Base-by-base conservation (phyloP, 140 eudicot species). In the Ambrosia hybrid region DNA sequence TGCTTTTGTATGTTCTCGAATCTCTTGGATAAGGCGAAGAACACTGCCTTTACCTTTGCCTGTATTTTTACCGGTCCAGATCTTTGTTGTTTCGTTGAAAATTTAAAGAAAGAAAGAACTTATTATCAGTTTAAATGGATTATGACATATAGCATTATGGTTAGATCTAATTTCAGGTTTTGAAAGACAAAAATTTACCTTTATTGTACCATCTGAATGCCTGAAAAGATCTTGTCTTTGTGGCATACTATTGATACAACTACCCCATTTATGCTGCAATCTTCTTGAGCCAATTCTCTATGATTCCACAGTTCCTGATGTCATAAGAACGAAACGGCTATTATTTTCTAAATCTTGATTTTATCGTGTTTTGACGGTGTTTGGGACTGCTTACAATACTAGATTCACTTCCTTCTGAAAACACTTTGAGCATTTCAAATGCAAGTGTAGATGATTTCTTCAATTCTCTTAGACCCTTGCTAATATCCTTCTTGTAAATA, bases 191-290 rank as follows among this genome's bases (percentile, higher is more conserved):
- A 4, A 3, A 6, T 38, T n/a, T 79, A 88, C 95, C 91, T 89
- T 89, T 70, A 87, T 85, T 14, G 85, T 87, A 67, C 96, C 96
- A 81, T 89, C 96, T 34, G 94, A 82, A 79, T 89, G 16, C 96
- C 94, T 3, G 96, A 82, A 75, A 87, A 84, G 59, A 87, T 82
- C 73, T 73, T 82, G 71, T 74, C 82, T 74, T 81, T 85, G 45
- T 57, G 79, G 80, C 84, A 89, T 67, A 69, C 77, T 53, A 87
- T 52, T 5, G 94, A 75, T 49, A 85, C 16, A 55, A 87, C 91
- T 64, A 80, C 86, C 5, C 96, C 96, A 57, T 83, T 87, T 33
- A 39, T 26, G 65, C 84, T 76, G 80, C 96, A 89, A 81, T 89
- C 91, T 78, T 80, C 87, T 79, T 82, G 89, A 53, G 75, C 83